Conservation (phyloP, 805 yeast species). For the Metschnikowia gelsemii region DNA sequence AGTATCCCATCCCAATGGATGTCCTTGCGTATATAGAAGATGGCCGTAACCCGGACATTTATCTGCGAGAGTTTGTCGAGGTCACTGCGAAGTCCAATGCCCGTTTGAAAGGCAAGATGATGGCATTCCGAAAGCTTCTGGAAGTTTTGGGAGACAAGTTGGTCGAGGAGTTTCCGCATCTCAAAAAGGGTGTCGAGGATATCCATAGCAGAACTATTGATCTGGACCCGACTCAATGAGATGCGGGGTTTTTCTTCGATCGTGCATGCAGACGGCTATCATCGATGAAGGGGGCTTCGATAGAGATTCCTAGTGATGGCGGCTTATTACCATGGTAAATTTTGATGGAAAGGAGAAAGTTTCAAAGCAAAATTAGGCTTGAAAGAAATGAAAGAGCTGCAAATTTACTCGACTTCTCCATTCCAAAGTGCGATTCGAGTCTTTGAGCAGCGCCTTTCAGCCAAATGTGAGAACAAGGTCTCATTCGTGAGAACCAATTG, state of each 20-base stretch:
- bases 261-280: neutral
- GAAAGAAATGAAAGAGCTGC: too few relatives aligned
- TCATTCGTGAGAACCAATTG: too few relatives aligned
- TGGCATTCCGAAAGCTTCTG: constrained; percentile 62
- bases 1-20: constrained; percentile 67
- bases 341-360: too few relatives aligned
- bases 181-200: constrained; percentile 55
- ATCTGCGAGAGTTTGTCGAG: constrained; percentile 94
- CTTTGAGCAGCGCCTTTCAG: too few relatives aligned
- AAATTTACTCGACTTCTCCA: too few relatives aligned
- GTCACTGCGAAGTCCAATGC: constrained; percentile 90
- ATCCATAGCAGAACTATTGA: constrained; percentile 43
- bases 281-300: neutral
- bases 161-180: constrained; percentile 74
- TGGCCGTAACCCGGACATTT: constrained; percentile 95
- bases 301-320: neutral
- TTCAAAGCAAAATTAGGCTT: too few relatives aligned
- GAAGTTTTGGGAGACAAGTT: constrained; percentile 69
- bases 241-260: neutral
- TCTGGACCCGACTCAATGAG: constrained; percentile 25
- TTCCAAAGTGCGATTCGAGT: too few relatives aligned
- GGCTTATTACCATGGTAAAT: too few relatives aligned
- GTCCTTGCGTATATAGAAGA: constrained; percentile 91
- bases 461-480: too few relatives aligned
- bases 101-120: constrained; percentile 78